phyloP scores from a whole-genome alignment of 1,284 basidiomycete species.

The Phellopilus nigrolimitatus region DNA sequence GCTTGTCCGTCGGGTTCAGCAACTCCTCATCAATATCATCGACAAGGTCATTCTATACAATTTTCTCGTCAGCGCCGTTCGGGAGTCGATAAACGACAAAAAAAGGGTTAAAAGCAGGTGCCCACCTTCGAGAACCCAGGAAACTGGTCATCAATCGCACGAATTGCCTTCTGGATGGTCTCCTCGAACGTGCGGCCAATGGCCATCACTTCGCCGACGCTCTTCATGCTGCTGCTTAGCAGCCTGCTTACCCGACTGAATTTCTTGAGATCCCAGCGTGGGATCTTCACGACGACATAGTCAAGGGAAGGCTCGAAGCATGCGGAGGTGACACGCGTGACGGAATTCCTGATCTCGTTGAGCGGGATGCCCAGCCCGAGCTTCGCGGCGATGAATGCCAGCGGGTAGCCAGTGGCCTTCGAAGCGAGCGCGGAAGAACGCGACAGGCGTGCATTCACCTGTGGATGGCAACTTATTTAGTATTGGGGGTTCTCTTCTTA shows the following conservation, averaged over 20 bases:
- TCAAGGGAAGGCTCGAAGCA: constrained; percentile 99
- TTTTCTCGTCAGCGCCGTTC: background rate
- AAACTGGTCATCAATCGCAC: constrained; percentile 94
- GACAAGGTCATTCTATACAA: constrained; percentile 70
- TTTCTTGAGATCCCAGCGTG: constrained; percentile 98
- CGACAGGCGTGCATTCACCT: constrained; percentile 98
- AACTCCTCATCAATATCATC: constrained; percentile 86
- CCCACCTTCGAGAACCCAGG: constrained; percentile 84
- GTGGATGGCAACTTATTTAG: background rate
- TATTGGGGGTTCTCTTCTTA: background rate
- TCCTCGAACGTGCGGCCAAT: constrained; percentile 98
- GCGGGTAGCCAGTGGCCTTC: constrained; percentile 97
- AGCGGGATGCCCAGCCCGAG: constrained; percentile 95
- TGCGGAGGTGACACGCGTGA: constrained; percentile 93
- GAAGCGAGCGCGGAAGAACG: constrained; percentile 97
- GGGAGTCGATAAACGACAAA: background rate
- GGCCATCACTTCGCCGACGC: constrained; percentile 98
- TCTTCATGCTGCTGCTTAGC: constrained; percentile 96
- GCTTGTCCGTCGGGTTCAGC: constrained; percentile 85
- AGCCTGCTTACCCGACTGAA: constrained; percentile 88
- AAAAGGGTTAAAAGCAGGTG: constrained; percentile 5
- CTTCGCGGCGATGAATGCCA: constrained; percentile 98
- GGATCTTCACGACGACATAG: constrained; percentile 98
- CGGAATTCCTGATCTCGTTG: constrained; percentile 96
- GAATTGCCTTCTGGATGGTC: constrained; percentile 96